These are phyloP conservation scores for Striga asiatica DNA, from an alignment of 257 asterid genomes.

Conservation along the genomic window DNA sequence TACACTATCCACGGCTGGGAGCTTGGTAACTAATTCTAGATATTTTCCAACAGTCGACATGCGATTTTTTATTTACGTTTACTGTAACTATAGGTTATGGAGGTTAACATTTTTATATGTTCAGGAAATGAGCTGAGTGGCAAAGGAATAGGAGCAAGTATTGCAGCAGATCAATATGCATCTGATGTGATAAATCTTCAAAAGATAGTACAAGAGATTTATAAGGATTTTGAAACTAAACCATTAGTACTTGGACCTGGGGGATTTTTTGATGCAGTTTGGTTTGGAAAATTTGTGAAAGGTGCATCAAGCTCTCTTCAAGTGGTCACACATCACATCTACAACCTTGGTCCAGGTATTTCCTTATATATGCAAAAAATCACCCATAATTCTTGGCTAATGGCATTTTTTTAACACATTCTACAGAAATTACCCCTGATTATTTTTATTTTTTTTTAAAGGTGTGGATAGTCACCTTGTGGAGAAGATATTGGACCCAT, in stretches of 20 bases:
- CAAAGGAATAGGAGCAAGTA: conserved; percentile 50
- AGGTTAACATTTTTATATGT: conserved; percentile 4
- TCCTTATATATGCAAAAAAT: not conserved
- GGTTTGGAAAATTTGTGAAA: conserved; percentile 44
- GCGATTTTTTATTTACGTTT: not conserved
- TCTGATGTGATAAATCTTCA: conserved; percentile 38
- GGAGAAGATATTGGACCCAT: conserved; percentile 63
- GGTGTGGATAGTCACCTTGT: conserved; percentile 61
- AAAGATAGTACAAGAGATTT: conserved; percentile 37
- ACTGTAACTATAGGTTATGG: not conserved
- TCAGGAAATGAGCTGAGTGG: conserved; percentile 89
- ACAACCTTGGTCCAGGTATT: conserved; percentile 88
- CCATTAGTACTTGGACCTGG: conserved; percentile 83
- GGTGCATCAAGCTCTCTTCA: conserved; percentile 43
- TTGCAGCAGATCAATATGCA: conserved; percentile 62
- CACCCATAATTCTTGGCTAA: not conserved
- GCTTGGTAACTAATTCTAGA: conserved; percentile 49
- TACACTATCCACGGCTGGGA: conserved; percentile 72
- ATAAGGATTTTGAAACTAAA: conserved; percentile 27
- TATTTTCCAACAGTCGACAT: not conserved
- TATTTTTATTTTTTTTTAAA: not conserved
- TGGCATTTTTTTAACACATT: too few species aligned
- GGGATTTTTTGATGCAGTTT: conserved; percentile 52
- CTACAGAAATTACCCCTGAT: not conserved
- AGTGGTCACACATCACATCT: conserved; percentile 74